Evolutionary conservation across 345 rosid genomes (phyloP), one percentile per base, ranked within the genome.

Genomic region (Hibiscus trionum): DNA sequence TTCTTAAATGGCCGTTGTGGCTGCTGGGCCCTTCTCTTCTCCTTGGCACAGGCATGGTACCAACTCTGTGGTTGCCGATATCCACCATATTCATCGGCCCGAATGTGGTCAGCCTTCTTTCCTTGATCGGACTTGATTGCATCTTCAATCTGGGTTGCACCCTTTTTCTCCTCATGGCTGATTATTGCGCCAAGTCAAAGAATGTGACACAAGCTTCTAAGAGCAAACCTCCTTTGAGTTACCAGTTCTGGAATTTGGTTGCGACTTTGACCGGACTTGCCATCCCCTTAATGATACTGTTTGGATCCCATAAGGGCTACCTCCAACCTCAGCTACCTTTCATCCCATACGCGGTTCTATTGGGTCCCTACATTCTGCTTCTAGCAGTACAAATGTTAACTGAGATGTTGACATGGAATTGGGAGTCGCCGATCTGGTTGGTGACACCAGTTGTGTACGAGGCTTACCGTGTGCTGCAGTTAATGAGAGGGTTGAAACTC

Each of bases 371-470:
- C 78, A 72, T 91, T 59, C 83, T 93, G 62, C 97, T 93, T 82
- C 81, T 94, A 14, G 83, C 84, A 7, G 93, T 94, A n/a, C 98
- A 94, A 79, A 64, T 85, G 50, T 76, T 94, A 31, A 91, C 96
- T 0, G 98, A 94, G 86, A 80, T 88, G 77, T 82, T 94, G 77
- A 91, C 91, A 4, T 94, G 97, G 98, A 89, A 86, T 46, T 94
- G 96, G 97, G 84, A 86, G 47, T 94, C 98, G 50, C 96, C 96
- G 0, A 95, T 91, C 0, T 94, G 98, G 98, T 78, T 90, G 71
- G 95, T 88, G 75, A 94, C 97, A 4, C 97, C 96, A 11, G 85
- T 94, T 72, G 90, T 94, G 26, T 94, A 94, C 1, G 98, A 91
- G 81, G 82, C 88, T 31, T 91, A 91, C 81, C 86, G 97, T 1